phyloP scores from a whole-genome alignment of 139 green algal species.

The Pycnococcus provasolii region DNA sequence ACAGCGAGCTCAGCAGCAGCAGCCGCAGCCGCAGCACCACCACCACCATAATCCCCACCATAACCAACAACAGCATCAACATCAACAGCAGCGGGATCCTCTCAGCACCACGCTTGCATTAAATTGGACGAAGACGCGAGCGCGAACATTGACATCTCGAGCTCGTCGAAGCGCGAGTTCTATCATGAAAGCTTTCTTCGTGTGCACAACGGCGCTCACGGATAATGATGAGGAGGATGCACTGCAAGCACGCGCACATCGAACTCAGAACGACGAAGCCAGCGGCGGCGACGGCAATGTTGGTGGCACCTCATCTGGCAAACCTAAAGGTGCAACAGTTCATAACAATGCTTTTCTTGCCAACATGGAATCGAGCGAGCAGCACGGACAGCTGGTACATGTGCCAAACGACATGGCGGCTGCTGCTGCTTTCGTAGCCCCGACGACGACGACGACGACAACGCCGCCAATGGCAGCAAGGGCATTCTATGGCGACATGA shows the following conservation, averaged over 20 bases:
- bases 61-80: not conserved
- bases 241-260: not conserved
- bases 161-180: not conserved
- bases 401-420: no score
- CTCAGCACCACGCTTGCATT: constrained; percentile 9
- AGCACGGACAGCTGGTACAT: no score
- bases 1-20: not conserved
- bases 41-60: not conserved
- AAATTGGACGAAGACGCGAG: not conserved
- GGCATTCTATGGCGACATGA: not conserved
- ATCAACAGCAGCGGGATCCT: not conserved
- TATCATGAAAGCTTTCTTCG: not conserved
- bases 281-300: not conserved
- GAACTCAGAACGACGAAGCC: not conserved
- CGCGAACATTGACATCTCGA: not conserved
- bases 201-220: not conserved
- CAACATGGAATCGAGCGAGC: no score
- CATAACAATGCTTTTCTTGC: no score
- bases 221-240: no score
- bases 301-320: no score
- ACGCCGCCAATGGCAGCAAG: not conserved
- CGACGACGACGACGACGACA: constrained; percentile 3
- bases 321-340: no score
- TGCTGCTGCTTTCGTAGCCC: not conserved
- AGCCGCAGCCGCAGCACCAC: not conserved